phyloP scores from a whole-genome alignment of 768 basidiomycete genomes.

The Rhodotorula sphaerocarpa region DNA sequence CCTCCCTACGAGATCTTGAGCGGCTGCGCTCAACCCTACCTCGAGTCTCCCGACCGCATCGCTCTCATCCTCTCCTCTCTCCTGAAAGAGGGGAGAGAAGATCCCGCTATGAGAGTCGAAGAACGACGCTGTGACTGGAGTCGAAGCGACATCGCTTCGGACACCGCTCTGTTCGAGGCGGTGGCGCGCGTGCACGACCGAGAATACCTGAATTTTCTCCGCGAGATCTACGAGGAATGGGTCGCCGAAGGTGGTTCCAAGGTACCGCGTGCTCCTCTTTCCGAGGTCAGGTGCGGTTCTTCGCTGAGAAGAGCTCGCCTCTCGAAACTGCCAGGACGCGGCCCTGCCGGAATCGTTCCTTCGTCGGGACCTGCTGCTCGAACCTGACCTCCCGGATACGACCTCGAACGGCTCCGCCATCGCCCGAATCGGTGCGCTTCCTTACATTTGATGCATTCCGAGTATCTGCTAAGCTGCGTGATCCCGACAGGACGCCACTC shows the following conservation, averaged over 20 bases:
- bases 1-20: conserved; percentile 43
- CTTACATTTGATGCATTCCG: not conserved
- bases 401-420: not conserved
- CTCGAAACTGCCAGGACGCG: conserved; percentile 29
- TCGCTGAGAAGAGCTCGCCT: not conserved
- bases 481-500: conserved; percentile 39
- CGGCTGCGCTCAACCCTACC: conserved; percentile 40
- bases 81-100: not conserved
- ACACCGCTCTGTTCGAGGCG: conserved; percentile 20
- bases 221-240: conserved; percentile 42
- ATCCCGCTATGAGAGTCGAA: too few relatives aligned
- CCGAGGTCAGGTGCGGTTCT: too few relatives aligned
- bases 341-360: conserved; percentile 44
- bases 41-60: conserved; percentile 42
- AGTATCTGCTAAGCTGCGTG: not conserved
- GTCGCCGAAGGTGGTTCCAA: conserved; percentile 40
- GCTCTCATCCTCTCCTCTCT: conserved; percentile 38
- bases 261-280: conserved; percentile 13
- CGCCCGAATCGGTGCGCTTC: conserved; percentile 7
- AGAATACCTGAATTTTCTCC: conserved; percentile 41
- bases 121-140: conserved; percentile 11
- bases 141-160: conserved; percentile 7
- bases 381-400: not conserved
- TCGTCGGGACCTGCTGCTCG: conserved; percentile 36
- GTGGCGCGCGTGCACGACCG: conserved; percentile 35